Percentiles rank a stretch among this genome's conserved stretches.
These are phyloP conservation scores for Cutaneotrichosporon daszewskae DNA, from an alignment of 1,284 basidiomycete species.

Conservation along the genomic window DNA sequence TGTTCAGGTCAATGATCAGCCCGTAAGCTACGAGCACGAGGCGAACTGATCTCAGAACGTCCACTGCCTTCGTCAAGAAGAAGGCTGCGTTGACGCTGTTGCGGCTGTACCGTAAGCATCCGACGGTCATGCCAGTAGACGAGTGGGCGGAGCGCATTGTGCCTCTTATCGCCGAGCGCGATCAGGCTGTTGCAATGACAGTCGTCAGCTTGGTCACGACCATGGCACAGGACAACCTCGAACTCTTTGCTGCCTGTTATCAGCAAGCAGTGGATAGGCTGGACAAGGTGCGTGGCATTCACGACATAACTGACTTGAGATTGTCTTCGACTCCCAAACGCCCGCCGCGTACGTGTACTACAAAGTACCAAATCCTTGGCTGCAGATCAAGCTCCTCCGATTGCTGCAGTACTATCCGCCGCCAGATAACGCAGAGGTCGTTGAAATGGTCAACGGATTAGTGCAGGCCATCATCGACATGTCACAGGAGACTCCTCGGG, in stretches of 20 bases:
- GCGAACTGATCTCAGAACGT: constrained; percentile 59
- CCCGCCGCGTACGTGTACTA: constrained; percentile 90
- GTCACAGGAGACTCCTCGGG: constrained; percentile 77
- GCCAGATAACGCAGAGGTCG: constrained; percentile 77
- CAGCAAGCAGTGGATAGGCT: constrained; percentile 89
- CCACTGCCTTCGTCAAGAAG: constrained; percentile 92
- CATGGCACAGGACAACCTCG: constrained; percentile 86
- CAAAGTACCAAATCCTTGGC: constrained; percentile 80
- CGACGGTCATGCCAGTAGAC: constrained; percentile 81
- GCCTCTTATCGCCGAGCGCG: constrained; percentile 86
- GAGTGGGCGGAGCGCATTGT: constrained; percentile 96
- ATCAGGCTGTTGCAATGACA: constrained; percentile 89
- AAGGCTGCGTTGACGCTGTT: constrained; percentile 94
- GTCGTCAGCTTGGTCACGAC: constrained; percentile 92
- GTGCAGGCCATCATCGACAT: constrained; percentile 87
- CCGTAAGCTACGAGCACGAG: constrained; percentile 58
- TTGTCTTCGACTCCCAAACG: constrained; percentile 86
- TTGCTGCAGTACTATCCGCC: constrained; percentile 94
- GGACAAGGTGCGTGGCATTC: constrained; percentile 58
- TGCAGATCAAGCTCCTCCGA: constrained; percentile 91
- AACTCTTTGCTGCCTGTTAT: constrained; percentile 84
- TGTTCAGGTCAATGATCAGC: constrained; percentile 90
- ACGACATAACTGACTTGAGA: constrained; percentile 50
- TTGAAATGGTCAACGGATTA: constrained; percentile 71
- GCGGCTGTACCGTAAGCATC: constrained; percentile 90